Conservation (phyloP, 2,329 filamentous ascomycete genomes). For the Coniosporium tulheliwenetii region DNA sequence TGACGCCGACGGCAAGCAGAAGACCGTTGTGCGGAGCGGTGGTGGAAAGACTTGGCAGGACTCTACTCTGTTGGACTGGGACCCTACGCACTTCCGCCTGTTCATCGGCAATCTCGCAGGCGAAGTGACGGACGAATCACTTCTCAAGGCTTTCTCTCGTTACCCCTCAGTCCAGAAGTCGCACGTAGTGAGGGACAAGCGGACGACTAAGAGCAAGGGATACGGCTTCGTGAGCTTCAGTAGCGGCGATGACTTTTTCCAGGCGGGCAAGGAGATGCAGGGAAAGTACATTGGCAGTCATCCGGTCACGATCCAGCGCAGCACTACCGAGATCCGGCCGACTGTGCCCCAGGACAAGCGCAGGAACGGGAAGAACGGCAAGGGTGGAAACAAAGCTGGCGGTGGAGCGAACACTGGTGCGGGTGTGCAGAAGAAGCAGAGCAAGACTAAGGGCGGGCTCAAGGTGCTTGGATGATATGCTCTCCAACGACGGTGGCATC, state of each 20-base stretch:
- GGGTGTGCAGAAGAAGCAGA: conserved; percentile 21
- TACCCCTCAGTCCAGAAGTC: conserved; percentile 86
- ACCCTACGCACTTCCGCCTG: conserved; percentile 81
- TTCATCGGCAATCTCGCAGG: conserved; percentile 96
- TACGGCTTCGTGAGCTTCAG: conserved; percentile 95
- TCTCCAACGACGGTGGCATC: too few species aligned
- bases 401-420: conserved; percentile 20
- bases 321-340: conserved; percentile 81
- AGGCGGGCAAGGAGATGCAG: conserved; percentile 94
- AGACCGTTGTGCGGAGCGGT: conserved; percentile 76
- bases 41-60: conserved; percentile 92
- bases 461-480: conserved; percentile 17
- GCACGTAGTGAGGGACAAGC: conserved; percentile 85
- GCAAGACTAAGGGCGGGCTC: conserved; percentile 22
- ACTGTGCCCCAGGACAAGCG: conserved; percentile 37
- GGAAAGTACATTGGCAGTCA: conserved; percentile 93
- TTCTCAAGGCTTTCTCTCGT: conserved; percentile 82
- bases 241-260: conserved; percentile 91
- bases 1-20: conserved; percentile 45
- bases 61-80: conserved; percentile 80
- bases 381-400: conserved; percentile 19
- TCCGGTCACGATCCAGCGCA: conserved; percentile 73
- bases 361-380: conserved; percentile 29
- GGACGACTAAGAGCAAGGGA: conserved; percentile 88
- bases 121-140: conserved; percentile 90